Base-by-base conservation (phyloP, 768 basidiomycete genomes). In the Pulveroboletus frians region DNA sequence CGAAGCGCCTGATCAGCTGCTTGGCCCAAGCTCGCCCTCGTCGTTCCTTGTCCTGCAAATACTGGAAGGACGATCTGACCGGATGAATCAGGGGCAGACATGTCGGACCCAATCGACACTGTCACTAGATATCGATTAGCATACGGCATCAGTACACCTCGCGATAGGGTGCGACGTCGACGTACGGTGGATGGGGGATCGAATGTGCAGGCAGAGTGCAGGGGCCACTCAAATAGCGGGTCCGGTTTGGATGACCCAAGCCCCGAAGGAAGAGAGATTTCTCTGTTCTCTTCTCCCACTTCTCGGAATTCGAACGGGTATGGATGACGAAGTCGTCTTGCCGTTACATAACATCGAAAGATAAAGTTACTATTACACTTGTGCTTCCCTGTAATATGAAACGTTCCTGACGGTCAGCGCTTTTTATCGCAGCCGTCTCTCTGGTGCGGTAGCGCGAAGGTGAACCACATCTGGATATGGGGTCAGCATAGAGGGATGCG, bases 41-140 rank as follows among this genome's bases (percentile, higher is more conserved):
- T 43, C 3, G 75, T 71, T 3, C 79, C 82, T 56, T 84, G 82
- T 5, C 81, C 81, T 38, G 77, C 71, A 55, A 84, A 84, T 14
- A 81, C 62, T 4, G 78, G 81, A 39, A 84, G 56, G 27, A 56
- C 14, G 50, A 68, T 43, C 18, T n/a, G 38, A 7, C 9, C 38
- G 21, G 21, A 21, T 2, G 31, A 11, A 23, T 43, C 39, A 46
- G 49, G 46, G 53, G 36, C 27, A 23, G 34, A 20, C 55, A 59
- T 59, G 10, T 43, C 21, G 21, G 3, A 4, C 21, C 21, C 39
- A 21, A 15, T 34, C 26, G 7, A 6, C 38, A 18, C 53, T 53
- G 43, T 9, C 29, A 36, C 1, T 21, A 21, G 5, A 23, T 7
- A 21, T 15, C 20, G 5, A 47, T 52, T 21, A 50, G 18, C n/a